phyloP scores from a whole-genome alignment of 2,329 filamentous ascomycete genomes.

The Scytalidium sp. region DNA sequence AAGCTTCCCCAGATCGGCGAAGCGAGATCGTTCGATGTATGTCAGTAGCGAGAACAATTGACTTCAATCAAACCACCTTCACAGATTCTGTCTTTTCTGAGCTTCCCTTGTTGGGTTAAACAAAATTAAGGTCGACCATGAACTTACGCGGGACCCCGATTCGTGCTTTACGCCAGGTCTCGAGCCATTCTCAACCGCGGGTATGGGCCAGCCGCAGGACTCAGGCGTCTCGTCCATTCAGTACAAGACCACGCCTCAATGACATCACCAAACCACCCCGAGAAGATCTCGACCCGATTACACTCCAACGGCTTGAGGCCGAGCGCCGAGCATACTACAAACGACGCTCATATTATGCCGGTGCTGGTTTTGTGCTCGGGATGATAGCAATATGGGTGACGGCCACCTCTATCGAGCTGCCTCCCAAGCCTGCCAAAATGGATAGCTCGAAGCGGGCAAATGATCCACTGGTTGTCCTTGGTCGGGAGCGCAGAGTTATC shows the following conservation, averaged over 20 bases:
- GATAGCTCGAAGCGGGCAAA: constrained; percentile 17
- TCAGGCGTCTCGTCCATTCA: not conserved
- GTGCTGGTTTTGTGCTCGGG: constrained; percentile 20
- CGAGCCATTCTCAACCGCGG: not conserved
- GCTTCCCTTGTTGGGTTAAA: too few species aligned
- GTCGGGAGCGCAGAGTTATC: constrained; percentile 24
- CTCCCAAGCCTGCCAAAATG: constrained; percentile 12
- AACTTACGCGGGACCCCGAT: not conserved
- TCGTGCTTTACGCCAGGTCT: not conserved
- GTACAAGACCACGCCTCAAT: not conserved
- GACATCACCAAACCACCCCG: not conserved
- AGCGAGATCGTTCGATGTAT: not conserved
- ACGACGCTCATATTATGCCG: constrained; percentile 24
- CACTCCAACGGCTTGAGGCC: constrained; percentile 23
- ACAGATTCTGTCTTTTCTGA: too few species aligned
- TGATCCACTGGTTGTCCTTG: constrained; percentile 24
- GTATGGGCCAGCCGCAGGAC: not conserved
- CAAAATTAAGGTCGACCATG: too few species aligned
- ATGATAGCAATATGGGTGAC: constrained; percentile 29
- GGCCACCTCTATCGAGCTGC: constrained; percentile 23
- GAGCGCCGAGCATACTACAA: constrained; percentile 23
- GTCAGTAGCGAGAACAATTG: not conserved
- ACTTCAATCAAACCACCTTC: too few species aligned
- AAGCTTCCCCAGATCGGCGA: not conserved
- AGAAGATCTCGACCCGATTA: constrained; percentile 19